A percentile compares a stretch with the other conserved stretches of the same genome.
Evolutionary conservation across 768 basidiomycete genomes (phyloP).

Genomic region (Podaxis rugospora): DNA sequence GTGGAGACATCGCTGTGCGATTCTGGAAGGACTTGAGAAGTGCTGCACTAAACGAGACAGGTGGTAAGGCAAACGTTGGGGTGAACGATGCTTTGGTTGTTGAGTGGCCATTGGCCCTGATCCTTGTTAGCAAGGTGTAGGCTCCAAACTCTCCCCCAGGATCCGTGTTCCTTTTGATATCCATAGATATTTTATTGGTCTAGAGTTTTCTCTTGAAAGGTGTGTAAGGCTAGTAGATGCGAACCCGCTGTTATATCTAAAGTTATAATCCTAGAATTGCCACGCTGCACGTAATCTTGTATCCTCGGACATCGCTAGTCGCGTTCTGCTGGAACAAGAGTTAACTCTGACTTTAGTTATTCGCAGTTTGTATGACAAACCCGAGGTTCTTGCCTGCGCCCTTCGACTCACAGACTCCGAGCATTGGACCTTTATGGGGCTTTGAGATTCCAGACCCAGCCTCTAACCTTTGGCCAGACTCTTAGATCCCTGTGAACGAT

Average conservation of each 20-base stretch:
- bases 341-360: background rate
- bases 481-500: background rate
- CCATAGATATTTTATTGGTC: background rate
- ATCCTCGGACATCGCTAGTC: background rate
- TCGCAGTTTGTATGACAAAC: background rate
- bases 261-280: background rate
- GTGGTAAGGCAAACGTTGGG: slow-evolving; percentile 22
- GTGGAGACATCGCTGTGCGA: slow-evolving; percentile 62
- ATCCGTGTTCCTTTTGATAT: background rate
- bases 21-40: slow-evolving; percentile 55
- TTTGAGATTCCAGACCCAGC: background rate
- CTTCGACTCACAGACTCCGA: background rate
- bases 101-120: slow-evolving; percentile 48
- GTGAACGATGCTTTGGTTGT: slow-evolving; percentile 36
- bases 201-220: too few relatives aligned
- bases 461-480: background rate
- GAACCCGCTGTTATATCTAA: background rate
- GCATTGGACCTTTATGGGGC: background rate
- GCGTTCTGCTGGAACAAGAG: background rate
- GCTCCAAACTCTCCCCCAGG: background rate
- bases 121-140: slow-evolving; percentile 29
- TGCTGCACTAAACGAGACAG: slow-evolving; percentile 23
- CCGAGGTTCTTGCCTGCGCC: background rate
- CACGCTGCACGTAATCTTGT: background rate
- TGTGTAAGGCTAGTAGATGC: background rate